phyloP scores from a whole-genome alignment of 768 basidiomycete species.

The Paxillus involutus region DNA sequence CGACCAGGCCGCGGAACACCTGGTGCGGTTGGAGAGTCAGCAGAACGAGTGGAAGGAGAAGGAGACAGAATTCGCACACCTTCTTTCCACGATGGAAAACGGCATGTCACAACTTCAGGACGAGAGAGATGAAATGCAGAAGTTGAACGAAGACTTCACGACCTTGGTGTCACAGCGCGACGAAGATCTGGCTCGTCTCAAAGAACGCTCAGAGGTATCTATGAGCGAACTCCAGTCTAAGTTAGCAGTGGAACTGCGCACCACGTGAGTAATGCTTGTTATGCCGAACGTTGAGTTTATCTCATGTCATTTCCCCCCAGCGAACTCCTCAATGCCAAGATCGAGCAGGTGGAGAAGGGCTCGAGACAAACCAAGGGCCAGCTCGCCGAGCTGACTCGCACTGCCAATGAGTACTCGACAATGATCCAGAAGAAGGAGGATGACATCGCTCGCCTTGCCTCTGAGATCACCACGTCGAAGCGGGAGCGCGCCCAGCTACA shows the following conservation, averaged over 20 bases:
- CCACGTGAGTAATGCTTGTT: constrained; percentile 47
- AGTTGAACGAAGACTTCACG: constrained; percentile 67
- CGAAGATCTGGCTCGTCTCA: constrained; percentile 71
- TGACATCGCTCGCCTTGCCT: constrained; percentile 53
- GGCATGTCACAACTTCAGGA: constrained; percentile 57
- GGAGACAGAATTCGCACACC: constrained; percentile 62
- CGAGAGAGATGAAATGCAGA: constrained; percentile 63
- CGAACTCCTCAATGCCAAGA: constrained; percentile 59
- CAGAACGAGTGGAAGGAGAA: constrained; percentile 63
- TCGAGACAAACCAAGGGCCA: constrained; percentile 74
- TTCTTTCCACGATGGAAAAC: constrained; percentile 56
- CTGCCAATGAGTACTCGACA: constrained; percentile 70
- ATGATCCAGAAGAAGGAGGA: constrained; percentile 79
- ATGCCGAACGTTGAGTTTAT: neutral
- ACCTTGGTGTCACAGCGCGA: constrained; percentile 71
- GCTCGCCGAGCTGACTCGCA: constrained; percentile 72
- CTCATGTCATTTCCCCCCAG: constrained; percentile 36
- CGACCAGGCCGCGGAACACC: constrained; percentile 83
- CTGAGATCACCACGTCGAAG: constrained; percentile 55
- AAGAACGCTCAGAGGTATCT: constrained; percentile 68
- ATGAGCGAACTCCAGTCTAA: constrained; percentile 72
- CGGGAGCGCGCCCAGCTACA: constrained; percentile 52
- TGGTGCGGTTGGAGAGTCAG: constrained; percentile 78
- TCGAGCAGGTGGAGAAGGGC: constrained; percentile 64
- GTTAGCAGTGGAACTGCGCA: constrained; percentile 60